phyloP scores from a whole-genome alignment of 2,329 filamentous ascomycete genomes.

The Ascochyta lentis region DNA sequence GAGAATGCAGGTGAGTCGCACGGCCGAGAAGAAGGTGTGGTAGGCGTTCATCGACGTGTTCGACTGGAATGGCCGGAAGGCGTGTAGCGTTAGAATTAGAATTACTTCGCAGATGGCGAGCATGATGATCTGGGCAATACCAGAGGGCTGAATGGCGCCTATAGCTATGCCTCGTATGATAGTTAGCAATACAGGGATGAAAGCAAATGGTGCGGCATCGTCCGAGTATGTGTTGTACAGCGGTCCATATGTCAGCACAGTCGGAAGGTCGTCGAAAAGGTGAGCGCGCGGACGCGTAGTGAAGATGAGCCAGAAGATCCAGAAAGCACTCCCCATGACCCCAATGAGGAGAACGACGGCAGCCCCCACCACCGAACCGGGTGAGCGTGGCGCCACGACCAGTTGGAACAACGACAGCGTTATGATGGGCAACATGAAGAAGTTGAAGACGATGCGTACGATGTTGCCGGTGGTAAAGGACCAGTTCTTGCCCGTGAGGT shows the following conservation, averaged over 20 bases:
- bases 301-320: conserved; percentile 82
- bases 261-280: conserved; percentile 91
- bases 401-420: conserved; percentile 91
- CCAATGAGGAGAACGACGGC: conserved; percentile 77
- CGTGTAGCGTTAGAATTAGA: conserved; percentile 82
- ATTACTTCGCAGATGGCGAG: conserved; percentile 95
- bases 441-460: conserved; percentile 88
- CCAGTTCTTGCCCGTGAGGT: conserved; percentile 87
- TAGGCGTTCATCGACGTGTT: conserved; percentile 98
- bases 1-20: conserved; percentile 72
- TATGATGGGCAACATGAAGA: conserved; percentile 85
- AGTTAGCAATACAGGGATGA: conserved; percentile 84
- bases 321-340: conserved; percentile 75
- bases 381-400: conserved; percentile 73
- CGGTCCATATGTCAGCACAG: conserved; percentile 86
- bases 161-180: conserved; percentile 88
- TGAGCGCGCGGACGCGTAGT: conserved; percentile 82
- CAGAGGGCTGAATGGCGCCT: conserved; percentile 89
- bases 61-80: conserved; percentile 87
- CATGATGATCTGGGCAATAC: conserved; percentile 89
- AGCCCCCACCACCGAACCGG: conserved; percentile 73
- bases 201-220: conserved; percentile 85
- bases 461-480: conserved; percentile 70
- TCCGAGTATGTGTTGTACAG: conserved; percentile 98
- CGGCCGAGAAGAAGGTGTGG: conserved; percentile 80